phyloP scores from a whole-genome alignment of 73 alveolate species.

The Tetrahymena thermophila region DNA sequence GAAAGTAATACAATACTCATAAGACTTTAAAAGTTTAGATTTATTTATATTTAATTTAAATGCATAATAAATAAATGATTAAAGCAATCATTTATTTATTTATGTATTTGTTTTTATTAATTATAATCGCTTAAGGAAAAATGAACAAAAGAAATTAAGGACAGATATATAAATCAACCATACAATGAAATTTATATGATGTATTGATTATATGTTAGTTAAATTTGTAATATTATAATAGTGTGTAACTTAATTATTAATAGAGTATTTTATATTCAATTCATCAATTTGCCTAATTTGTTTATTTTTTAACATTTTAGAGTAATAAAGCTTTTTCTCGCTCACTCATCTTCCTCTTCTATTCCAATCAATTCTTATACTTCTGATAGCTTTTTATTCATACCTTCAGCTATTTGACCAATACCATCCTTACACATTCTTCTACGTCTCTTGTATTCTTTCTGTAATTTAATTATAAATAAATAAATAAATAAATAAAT shows the following conservation, averaged over 20 bases:
- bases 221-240: too few species aligned
- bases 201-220: neutral
- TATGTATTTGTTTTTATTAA: too few species aligned
- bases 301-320: neutral
- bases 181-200: neutral
- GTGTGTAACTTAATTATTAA: neutral
- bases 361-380: neutral
- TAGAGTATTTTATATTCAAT: neutral
- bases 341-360: neutral
- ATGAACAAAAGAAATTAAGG: neutral
- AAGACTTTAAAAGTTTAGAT: too few species aligned
- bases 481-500: neutral
- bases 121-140: neutral
- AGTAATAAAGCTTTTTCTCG: neutral
- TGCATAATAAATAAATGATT: too few species aligned
- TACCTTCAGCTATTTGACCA: neutral
- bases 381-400: neutral
- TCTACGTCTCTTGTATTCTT: neutral
- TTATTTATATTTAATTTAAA: too few species aligned
- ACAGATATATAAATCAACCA: neutral
- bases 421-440: neutral
- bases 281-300: neutral
- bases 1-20: too few species aligned
- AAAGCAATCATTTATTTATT: too few species aligned
- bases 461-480: neutral